phyloP scores from a whole-genome alignment of 108 stramenopile species.

The Nannochloropsis salina region DNA sequence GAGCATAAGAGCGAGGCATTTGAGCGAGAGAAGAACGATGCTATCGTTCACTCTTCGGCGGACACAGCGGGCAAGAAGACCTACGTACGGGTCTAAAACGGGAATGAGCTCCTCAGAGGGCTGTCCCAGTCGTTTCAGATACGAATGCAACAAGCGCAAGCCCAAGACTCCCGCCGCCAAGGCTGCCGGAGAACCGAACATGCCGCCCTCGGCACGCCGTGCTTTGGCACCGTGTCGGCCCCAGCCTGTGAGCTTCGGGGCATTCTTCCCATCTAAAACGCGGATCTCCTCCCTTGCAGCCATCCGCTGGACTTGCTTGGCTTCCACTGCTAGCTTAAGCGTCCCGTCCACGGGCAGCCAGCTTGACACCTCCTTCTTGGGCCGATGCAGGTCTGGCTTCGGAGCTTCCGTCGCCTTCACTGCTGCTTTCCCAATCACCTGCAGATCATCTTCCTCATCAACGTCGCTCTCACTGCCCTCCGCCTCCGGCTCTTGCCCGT shows the following conservation, averaged over 20 bases:
- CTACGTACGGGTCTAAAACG: neutral
- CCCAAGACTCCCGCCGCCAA: slow-evolving; percentile 71
- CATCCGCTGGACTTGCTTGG: slow-evolving; percentile 25
- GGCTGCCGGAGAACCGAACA: slow-evolving; percentile 31
- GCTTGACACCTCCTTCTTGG: neutral
- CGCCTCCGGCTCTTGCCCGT: neutral
- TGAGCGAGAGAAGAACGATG: slow-evolving; percentile 66
- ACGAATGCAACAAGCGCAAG: slow-evolving; percentile 66
- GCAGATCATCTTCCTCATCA: neutral
- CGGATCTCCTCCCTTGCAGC: slow-evolving; percentile 33
- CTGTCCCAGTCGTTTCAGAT: slow-evolving; percentile 60
- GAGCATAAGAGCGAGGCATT: slow-evolving; percentile 68
- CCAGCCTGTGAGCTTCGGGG: slow-evolving; percentile 49
- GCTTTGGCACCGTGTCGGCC: slow-evolving; percentile 40
- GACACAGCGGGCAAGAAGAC: neutral
- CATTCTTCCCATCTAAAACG: slow-evolving; percentile 45
- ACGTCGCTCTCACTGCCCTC: neutral
- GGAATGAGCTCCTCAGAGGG: neutral
- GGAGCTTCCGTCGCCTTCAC: neutral
- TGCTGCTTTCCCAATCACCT: slow-evolving; percentile 19
- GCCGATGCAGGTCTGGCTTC: slow-evolving; percentile 23
- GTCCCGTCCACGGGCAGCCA: slow-evolving; percentile 33
- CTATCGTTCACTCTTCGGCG: slow-evolving; percentile 4
- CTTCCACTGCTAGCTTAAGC: slow-evolving; percentile 29
- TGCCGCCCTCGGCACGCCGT: slow-evolving; percentile 2